Base-by-base conservation (phyloP, 1,139 yeast species). In the Protomyces inouyei region DNA sequence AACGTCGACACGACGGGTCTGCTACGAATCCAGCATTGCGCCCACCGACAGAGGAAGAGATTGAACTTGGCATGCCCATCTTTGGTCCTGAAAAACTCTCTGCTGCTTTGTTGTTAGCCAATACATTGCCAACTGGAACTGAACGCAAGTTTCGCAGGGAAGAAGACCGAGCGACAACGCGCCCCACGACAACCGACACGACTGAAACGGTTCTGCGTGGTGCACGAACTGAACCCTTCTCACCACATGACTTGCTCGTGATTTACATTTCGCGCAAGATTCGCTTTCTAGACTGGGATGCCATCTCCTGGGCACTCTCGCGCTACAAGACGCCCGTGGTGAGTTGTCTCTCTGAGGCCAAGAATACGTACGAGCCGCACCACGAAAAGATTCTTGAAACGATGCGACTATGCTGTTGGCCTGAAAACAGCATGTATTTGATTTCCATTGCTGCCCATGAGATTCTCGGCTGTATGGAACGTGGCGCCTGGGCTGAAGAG, bases 241-340 rank as follows among this genome's bases (percentile, higher is more conserved):
- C 52, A 6, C 63, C 43, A 28, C 63, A 59, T 12, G 63, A 59
- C 14, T 43, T 59, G 21, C 54, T 55, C 52, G 45, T 36, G 43
- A 43, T 59, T n/a, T 59, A 59, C 55, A 59, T 59, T 12, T 55
- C 63, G 21, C 52, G 63, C 16, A 52, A 48, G 53, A 43, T 59
- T n/a, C 57, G 63, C 9, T 28, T 43, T 28, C 57, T 59, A 40
- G 63, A 59, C 48, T 59, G 63, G 63, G 63, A 59, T 51, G 43
- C 57, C 35, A 52, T 59, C 43, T 59, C 63, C 3, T 59, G 63
- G 63, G 53, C 63, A 10, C 43, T 59, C 5, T 52, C 63, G 14
- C 43, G 63, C n/a, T 59, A 52, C 63, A 59, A 59, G 45, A 59
- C 63, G 18, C 63, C 63, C 21, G 54, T 55, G 12, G 57, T 59